phyloP scores from a whole-genome alignment of 2,329 filamentous ascomycete genomes.

The Fusarium sp. region DNA sequence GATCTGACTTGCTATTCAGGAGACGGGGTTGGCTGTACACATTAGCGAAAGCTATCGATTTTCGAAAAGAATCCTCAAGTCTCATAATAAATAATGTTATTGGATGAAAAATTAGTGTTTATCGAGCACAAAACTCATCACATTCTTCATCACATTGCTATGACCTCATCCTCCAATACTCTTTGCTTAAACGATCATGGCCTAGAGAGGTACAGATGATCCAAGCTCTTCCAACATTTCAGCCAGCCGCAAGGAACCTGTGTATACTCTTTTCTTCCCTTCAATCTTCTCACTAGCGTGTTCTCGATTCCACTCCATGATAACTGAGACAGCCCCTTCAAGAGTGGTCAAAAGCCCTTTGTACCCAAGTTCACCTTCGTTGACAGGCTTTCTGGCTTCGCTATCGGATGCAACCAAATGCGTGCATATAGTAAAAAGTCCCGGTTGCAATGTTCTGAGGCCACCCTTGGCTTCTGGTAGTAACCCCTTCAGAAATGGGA shows the following conservation, averaged over 20 bases:
- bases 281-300: neutral
- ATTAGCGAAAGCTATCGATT: neutral
- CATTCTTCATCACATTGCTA: neutral
- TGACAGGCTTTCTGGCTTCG: neutral
- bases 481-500: neutral
- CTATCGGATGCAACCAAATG: conserved; percentile 1
- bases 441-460: neutral
- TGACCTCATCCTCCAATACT: too few species aligned
- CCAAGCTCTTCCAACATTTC: neutral
- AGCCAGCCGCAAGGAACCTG: neutral
- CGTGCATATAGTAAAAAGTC: conserved; percentile 3
- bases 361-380: neutral
- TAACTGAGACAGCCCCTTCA: neutral
- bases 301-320: conserved; percentile 2
- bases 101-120: neutral
- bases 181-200: neutral
- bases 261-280: neutral
- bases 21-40: neutral
- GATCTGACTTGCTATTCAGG: neutral
- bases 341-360: neutral
- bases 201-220: neutral
- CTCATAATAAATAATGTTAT: neutral
- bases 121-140: neutral
- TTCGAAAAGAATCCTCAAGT: neutral
- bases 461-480: neutral